Conservation (phyloP, 2,329 filamentous ascomycete species). For the Ilyonectria sp. region DNA sequence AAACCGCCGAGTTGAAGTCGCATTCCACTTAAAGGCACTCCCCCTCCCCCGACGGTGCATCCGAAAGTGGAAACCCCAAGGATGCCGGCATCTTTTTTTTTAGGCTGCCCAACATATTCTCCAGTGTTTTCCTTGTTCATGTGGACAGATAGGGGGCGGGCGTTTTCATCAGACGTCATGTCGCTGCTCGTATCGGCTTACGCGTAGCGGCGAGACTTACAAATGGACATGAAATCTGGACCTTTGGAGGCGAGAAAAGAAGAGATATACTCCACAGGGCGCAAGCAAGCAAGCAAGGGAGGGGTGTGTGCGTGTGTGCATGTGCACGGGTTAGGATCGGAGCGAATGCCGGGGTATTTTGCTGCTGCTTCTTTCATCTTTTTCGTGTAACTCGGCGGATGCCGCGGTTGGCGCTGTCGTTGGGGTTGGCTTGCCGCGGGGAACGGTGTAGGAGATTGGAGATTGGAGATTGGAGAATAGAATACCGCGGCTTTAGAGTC, state of each 20-base stretch:
- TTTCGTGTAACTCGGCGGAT: slow-evolving; percentile 2
- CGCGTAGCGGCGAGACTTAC: slow-evolving; percentile 32
- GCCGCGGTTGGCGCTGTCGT: slow-evolving; percentile 9
- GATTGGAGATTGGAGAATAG: not conserved
- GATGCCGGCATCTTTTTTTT: not conserved
- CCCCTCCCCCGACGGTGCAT: not conserved
- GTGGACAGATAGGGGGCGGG: slow-evolving; percentile 13
- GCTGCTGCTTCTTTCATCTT: not conserved
- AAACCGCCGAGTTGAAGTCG: not conserved
- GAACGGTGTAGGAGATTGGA: not conserved
- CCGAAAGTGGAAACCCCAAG: slow-evolving; percentile 1
- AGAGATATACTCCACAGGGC: not conserved
- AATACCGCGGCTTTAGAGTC: not conserved
- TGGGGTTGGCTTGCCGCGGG: not conserved
- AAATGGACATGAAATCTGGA: not conserved
- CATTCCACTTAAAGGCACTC: not conserved
- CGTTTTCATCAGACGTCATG: slow-evolving; percentile 7
- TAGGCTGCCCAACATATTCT: not conserved
- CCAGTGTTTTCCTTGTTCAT: slow-evolving; percentile 1
- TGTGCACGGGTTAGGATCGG: no score
- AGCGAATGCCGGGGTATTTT: not conserved
- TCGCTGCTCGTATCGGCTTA: slow-evolving; percentile 43
- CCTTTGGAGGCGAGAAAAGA: not conserved
- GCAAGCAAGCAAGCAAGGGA: not conserved
- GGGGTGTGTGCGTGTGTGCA: not conserved